Conservation (phyloP, 177 flowering plant species). For the Vitis hybrid region DNA sequence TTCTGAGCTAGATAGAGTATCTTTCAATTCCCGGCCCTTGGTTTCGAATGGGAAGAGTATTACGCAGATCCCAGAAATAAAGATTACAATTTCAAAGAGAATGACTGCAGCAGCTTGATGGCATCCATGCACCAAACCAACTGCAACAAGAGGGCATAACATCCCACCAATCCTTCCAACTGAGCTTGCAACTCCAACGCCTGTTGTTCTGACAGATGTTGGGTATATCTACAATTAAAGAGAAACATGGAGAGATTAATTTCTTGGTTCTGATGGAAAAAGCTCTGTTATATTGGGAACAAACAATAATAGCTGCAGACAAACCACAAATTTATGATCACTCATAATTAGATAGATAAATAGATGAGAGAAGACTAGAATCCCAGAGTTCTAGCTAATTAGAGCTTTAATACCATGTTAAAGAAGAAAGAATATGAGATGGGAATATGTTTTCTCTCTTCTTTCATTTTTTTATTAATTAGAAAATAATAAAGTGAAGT, state of each 20-base stretch:
- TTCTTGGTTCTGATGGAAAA: not conserved
- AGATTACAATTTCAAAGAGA: conserved; percentile 46
- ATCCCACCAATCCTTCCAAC: conserved; percentile 75
- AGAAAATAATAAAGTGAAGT: too few species aligned
- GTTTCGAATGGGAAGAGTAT: conserved; percentile 66
- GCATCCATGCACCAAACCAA: conserved; percentile 62
- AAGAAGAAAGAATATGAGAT: too few species aligned
- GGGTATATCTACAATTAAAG: conserved; percentile 55
- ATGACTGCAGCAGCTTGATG: conserved; percentile 55
- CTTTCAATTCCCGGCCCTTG: conserved; percentile 53
- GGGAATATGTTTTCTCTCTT: too few species aligned
- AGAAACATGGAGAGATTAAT: not conserved
- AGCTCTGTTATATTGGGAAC: too few species aligned
- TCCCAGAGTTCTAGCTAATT: too few species aligned
- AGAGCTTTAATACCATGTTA: too few species aligned
- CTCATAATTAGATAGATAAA: too few species aligned
- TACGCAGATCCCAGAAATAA: conserved; percentile 51
- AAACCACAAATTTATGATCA: too few species aligned
- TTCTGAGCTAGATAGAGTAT: conserved; percentile 28
- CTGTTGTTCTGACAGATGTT: conserved; percentile 61
- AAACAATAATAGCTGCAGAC: too few species aligned
- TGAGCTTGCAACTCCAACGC: conserved; percentile 64
- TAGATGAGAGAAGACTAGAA: too few species aligned
- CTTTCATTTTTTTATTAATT: too few species aligned
- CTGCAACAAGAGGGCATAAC: conserved; percentile 71